phyloP scores from a whole-genome alignment of 208 protist species.

The Trypanosoma vivax region DNA sequence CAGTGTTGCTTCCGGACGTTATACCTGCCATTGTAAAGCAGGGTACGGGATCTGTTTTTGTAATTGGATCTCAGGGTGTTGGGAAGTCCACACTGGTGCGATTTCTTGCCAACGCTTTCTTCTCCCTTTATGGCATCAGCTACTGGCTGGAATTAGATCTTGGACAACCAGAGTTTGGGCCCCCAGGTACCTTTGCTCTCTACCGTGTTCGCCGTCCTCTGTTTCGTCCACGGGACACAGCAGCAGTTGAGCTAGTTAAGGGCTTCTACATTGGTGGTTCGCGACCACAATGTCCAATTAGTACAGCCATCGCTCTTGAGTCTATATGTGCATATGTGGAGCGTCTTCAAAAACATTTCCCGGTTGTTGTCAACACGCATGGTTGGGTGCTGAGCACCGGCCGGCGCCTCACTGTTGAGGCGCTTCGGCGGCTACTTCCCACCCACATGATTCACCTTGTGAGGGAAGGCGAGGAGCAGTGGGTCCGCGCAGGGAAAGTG shows the following conservation, averaged over 20 bases:
- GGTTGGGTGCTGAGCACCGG: constrained; percentile 85
- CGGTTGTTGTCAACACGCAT: constrained; percentile 87
- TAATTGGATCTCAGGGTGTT: constrained; percentile 67
- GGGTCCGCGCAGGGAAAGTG: constrained; percentile 29
- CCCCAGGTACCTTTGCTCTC: constrained; percentile 63
- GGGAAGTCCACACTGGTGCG: constrained; percentile 84
- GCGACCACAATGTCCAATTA: constrained; percentile 37
- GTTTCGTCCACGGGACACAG: constrained; percentile 31
- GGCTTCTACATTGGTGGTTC: constrained; percentile 49
- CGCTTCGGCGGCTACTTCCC: constrained; percentile 61
- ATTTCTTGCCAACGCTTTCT: constrained; percentile 62
- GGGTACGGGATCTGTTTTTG: constrained; percentile 39
- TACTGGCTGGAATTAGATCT: constrained; percentile 85
- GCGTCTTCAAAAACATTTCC: constrained; percentile 25
- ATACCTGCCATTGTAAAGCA: constrained; percentile 35
- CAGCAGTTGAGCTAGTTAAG: constrained; percentile 28
- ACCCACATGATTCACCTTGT: constrained; percentile 69
- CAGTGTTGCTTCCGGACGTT: constrained; percentile 43
- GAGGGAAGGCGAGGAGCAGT: constrained; percentile 35
- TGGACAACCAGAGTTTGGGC: constrained; percentile 83
- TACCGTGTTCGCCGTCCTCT: constrained; percentile 50
- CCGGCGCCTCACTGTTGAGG: constrained; percentile 65
- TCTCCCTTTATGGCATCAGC: constrained; percentile 67
- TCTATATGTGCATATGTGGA: constrained; percentile 30
- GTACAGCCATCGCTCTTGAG: constrained; percentile 40